Evolutionary conservation across 192 early-diverging fungal species (phyloP).

Genomic region (Backusella liffmaniae): DNA sequence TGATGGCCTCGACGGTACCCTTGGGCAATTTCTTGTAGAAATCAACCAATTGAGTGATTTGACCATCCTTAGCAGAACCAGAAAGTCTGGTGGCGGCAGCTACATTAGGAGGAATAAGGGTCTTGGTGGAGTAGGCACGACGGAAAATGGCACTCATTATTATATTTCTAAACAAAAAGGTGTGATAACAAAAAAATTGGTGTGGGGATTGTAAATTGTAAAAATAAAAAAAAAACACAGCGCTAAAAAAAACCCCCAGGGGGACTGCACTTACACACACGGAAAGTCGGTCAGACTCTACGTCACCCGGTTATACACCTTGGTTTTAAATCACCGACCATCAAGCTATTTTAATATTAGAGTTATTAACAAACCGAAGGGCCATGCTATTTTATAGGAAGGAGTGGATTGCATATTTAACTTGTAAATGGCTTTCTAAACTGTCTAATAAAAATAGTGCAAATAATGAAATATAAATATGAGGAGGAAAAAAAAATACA

Average conservation of each 20-base stretch:
- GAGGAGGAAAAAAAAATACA: too few relatives aligned
- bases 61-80: slow-evolving; percentile 53
- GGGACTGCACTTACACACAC: background rate
- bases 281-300: background rate
- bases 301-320: background rate
- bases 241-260: background rate
- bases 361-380: too few relatives aligned
- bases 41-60: slow-evolving; percentile 63
- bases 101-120: slow-evolving; percentile 73
- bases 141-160: slow-evolving; percentile 39
- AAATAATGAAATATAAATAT: too few relatives aligned
- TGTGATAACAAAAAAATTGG: background rate
- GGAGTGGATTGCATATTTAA: too few relatives aligned
- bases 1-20: slow-evolving; percentile 53
- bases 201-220: background rate
- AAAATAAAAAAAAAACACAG: background rate
- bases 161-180: slow-evolving; percentile 1
- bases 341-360: too few relatives aligned
- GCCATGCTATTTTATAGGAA: too few relatives aligned
- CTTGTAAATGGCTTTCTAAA: too few relatives aligned
- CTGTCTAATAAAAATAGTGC: too few relatives aligned
- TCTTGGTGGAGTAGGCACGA: slow-evolving; percentile 47
- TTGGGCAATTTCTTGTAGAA: slow-evolving; percentile 78
- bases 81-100: slow-evolving; percentile 63
- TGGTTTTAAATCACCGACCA: background rate